Evolutionary conservation across 2,329 filamentous ascomycete genomes (phyloP).

Genomic region (Cryphonectria carpinicola): DNA sequence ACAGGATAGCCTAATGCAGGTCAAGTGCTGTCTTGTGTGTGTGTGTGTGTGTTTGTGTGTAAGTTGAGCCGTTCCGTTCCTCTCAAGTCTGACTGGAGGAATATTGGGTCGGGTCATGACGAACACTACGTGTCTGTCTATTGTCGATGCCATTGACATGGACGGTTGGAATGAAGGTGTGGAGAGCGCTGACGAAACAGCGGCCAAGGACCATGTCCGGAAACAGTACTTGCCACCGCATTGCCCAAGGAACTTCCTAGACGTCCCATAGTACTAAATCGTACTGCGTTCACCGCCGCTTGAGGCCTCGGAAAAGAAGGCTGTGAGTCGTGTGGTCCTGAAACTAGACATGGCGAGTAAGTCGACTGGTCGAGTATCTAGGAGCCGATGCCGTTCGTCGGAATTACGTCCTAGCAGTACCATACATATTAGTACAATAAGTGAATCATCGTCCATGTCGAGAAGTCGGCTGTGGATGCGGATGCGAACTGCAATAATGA

Average conservation of each 20-base stretch:
- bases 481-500: background rate
- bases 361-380: background rate
- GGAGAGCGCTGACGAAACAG: background rate
- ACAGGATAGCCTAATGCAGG: background rate
- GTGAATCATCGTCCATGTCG: background rate
- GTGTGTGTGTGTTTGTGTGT: too few species aligned
- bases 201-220: background rate
- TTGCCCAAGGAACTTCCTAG: slow-evolving; percentile 20
- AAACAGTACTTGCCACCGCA: slow-evolving; percentile 11
- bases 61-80: background rate
- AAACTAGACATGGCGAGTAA: slow-evolving; percentile 1
- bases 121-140: background rate
- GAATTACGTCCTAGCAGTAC: background rate
- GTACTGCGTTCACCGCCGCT: slow-evolving; percentile 16
- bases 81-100: background rate
- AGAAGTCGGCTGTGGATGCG: background rate
- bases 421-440: background rate
- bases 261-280: background rate
- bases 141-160: background rate
- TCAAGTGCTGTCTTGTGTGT: background rate
- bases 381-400: background rate
- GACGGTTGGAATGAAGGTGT: background rate
- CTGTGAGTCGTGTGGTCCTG: background rate
- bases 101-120: background rate
- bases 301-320: background rate